A percentile compares a stretch with the other conserved stretches of the same genome.
phyloP scores from a whole-genome alignment of 345 rosid species.

The Geranium brycei region DNA sequence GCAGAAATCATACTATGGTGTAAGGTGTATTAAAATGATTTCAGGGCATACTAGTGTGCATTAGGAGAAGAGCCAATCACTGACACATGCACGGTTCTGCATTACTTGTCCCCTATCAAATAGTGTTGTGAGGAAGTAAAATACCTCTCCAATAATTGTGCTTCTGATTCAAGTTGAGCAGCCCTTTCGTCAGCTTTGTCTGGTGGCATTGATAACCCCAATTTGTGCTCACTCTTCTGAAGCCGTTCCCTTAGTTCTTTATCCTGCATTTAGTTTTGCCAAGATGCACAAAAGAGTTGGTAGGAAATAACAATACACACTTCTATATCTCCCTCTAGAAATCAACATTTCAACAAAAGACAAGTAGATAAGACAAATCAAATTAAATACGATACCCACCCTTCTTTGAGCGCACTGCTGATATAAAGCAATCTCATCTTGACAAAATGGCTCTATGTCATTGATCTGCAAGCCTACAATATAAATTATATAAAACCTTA shows the following conservation, averaged over 20 bases:
- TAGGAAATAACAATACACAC: not conserved
- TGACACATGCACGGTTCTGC: not conserved
- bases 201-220: slow-evolving; percentile 84
- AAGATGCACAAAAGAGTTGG: slow-evolving; percentile 6
- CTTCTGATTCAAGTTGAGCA: slow-evolving; percentile 77
- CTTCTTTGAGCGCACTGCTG: slow-evolving; percentile 68
- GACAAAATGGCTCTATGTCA: slow-evolving; percentile 86
- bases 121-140: not conserved
- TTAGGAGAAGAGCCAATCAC: too few species aligned
- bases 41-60: too few species aligned
- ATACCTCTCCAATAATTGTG: slow-evolving; percentile 73
- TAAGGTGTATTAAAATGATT: too few species aligned
- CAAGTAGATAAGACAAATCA: not conserved
- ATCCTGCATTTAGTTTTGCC: slow-evolving; percentile 34
- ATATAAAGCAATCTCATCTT: slow-evolving; percentile 79
- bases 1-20: too few species aligned
- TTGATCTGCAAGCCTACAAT: slow-evolving; percentile 68
- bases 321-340: not conserved
- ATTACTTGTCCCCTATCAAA: not conserved
- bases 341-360: not conserved
- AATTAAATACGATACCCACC: slow-evolving; percentile 25
- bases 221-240: slow-evolving; percentile 72
- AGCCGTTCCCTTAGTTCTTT: slow-evolving; percentile 67
- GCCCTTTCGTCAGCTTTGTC: slow-evolving; percentile 59
- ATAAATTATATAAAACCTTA: too few species aligned